These are phyloP conservation scores for Blastomyces silverae DNA, from an alignment of 2,329 filamentous ascomycete genomes.

Conservation along the genomic window DNA sequence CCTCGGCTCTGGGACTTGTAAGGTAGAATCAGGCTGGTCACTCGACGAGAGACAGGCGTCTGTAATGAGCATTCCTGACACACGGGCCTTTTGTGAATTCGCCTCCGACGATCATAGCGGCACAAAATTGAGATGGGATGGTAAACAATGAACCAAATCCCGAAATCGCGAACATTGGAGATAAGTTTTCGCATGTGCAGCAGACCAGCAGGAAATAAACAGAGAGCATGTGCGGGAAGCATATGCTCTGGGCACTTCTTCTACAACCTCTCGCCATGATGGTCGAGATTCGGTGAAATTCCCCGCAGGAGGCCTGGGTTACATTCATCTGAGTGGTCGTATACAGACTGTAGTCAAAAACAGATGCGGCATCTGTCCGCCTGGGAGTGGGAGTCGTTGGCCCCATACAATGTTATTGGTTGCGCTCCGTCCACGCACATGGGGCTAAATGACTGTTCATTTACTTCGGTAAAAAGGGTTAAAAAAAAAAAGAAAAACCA, in stretches of 20 bases:
- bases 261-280: background rate
- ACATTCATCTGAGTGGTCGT: background rate
- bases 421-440: too few species aligned
- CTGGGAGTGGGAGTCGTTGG: too few species aligned
- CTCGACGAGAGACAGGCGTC: background rate
- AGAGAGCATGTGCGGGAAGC: background rate
- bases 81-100: slow-evolving; percentile 3
- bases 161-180: background rate
- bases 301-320: background rate
- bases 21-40: too few species aligned
- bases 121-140: slow-evolving; percentile 1
- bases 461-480: too few species aligned
- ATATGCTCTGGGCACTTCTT: background rate
- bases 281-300: background rate
- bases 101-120: background rate
- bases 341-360: too few species aligned
- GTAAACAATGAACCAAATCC: background rate
- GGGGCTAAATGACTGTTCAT: too few species aligned
- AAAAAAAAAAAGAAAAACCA: too few species aligned
- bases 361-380: too few species aligned
- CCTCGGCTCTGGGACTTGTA: slow-evolving; percentile 1
- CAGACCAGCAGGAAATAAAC: background rate
- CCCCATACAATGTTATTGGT: too few species aligned
- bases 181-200: background rate
- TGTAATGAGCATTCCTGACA: background rate